Conservation (phyloP, 345 rosid species). For the Gossypium rotundifolium region DNA sequence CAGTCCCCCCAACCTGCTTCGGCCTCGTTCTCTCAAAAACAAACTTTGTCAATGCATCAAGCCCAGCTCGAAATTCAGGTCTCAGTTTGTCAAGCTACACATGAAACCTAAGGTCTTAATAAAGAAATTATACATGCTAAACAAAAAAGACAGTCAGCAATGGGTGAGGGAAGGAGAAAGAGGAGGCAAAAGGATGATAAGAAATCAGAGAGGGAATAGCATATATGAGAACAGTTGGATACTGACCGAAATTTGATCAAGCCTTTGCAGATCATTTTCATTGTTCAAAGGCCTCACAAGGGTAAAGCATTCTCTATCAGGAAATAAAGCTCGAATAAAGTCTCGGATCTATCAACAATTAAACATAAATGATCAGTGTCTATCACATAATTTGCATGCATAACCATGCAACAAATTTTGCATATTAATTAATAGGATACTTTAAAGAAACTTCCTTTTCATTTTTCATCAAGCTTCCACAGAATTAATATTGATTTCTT, state of each 20-base stretch:
- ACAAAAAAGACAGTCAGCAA: neutral
- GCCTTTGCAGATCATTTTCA: constrained; percentile 82
- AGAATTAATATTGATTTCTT: neutral
- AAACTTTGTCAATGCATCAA: constrained; percentile 89
- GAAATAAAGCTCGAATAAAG: constrained; percentile 80
- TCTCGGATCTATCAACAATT: constrained; percentile 62
- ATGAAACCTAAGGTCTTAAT: neutral
- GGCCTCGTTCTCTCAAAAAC: constrained; percentile 98
- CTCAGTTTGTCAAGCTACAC: constrained; percentile 69
- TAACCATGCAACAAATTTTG: neutral
- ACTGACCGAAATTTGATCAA: constrained; percentile 87
- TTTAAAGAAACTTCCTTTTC: neutral
- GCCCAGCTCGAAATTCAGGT: constrained; percentile 80
- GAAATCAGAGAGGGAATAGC: neutral
- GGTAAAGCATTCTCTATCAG: constrained; percentile 90
- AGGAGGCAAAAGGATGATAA: neutral
- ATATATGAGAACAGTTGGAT: neutral
- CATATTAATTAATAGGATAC: neutral
- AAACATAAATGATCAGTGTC: constrained; percentile 19
- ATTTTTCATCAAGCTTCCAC: neutral
- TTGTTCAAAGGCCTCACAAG: constrained; percentile 88
- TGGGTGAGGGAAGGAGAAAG: neutral
- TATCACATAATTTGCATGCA: neutral
- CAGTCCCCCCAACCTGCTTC: constrained; percentile 83
- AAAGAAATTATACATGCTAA: constrained; percentile 1